Base-by-base conservation (phyloP, 2,329 filamentous ascomycete species). In the Fusarium anthophilum region DNA sequence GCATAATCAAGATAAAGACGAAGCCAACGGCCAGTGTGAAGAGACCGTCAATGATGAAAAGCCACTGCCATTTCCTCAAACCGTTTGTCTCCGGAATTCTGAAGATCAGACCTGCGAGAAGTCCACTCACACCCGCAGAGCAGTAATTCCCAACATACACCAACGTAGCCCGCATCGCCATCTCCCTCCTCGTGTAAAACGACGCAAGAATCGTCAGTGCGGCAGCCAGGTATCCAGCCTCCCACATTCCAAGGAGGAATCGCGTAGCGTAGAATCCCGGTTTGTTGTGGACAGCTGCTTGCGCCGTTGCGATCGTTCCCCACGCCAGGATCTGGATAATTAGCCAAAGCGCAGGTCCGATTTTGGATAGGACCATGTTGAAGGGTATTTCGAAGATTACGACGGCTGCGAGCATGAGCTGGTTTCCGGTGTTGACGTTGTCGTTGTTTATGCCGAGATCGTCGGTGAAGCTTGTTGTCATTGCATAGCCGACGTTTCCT, bases 131-230 rank as follows among this genome's bases (percentile, higher is more conserved):
- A 1, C 64, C 64, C 2, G 64, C 44, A 53, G 64, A 67, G 35
- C 64, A 45, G 3, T 67, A 67, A 11, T 67, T 67, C 1, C 65
- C 65, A 15, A 67, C 63, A n/a, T 67, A 67, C 5, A 67, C 63
- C 2, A 67, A 5, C 7, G 65, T 67, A 0, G 51, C 65, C 2
- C 63, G 11, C 13, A 67, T 15, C 2, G 51, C 65, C 65, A 67
- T 67, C 12, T 67, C 65, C 0, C 6, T 67, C 1, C 65, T 24
- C 0, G 63, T 67, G 0, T 67, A 67, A 32, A 67, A 67, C 0
- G 65, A 67, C 2, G 63, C 45, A 4, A 67, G 39, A 0, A 67
- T 67, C 0, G 65, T 67, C 3, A 67, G 28, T 1, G 65, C 38
- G 6, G 63, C 64, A 6, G 64, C 64, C 1, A 67, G 5, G 0